Base-by-base conservation (phyloP, 768 basidiomycete species). In the Hygrophorus pudorinus region DNA sequence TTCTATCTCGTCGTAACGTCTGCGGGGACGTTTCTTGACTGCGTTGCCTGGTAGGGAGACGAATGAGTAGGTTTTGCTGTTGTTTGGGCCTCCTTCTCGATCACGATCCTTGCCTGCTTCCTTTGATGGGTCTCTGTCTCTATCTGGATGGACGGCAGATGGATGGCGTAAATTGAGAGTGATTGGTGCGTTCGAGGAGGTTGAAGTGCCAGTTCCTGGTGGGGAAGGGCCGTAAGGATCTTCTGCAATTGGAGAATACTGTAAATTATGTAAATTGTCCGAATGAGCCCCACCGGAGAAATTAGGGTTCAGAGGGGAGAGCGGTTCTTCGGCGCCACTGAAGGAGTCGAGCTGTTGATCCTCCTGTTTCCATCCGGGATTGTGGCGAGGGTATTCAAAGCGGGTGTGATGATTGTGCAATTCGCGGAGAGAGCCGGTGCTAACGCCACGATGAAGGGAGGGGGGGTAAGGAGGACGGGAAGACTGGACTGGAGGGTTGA, bases 1-100 rank as follows among this genome's bases (percentile, higher is more conserved):
- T 64, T 96, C 92, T 52, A 97, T 96, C 73, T 97, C 93, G 60
- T 97, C 93, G 62, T 87, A 88, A 35, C 86, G 73, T 52, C 86
- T 71, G 9, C 86, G 72, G n/a, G 86, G 86, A 38, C 86, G 78
- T 63, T 89, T 89, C 61, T 79, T 84, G 46, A 89, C 76, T 12
- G 80, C 70, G 54, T 87, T 87, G 16, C 86, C 86, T 8, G 86
- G 84, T 8, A 89, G 65, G 10, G 85, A 73, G 33, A 89, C 84
- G 51, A 89, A 89, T 1, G 85, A 81, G 58, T 88, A 89, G 17
- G 82, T 85, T 62, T 84, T 88, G 53, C 66, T 69, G 55, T 71
- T 73, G 33, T 58, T 41, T 43, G 59, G 59, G 35, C 61, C 33
- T n/a, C n/a, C n/a, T 5, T 17, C 13, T 35, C 33, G 33, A 35